These are phyloP conservation scores for Backusella australiensis DNA, from an alignment of 192 early-diverging fungal genomes.

Conservation along the genomic window DNA sequence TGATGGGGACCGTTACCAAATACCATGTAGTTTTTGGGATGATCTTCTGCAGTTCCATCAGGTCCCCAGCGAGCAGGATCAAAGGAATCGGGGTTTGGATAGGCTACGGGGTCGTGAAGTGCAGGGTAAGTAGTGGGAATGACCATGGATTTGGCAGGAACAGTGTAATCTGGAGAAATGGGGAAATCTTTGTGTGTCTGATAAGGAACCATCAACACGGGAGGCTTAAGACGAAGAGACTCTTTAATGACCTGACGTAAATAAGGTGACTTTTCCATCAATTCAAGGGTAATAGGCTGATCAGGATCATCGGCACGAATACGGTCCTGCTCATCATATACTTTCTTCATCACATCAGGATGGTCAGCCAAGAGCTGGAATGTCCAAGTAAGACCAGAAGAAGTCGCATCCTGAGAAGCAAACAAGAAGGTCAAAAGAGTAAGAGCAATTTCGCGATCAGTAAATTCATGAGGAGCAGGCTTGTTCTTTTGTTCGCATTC, in stretches of 20 bases:
- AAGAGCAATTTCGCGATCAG: slow-evolving; percentile 38
- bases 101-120: slow-evolving; percentile 35
- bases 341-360: slow-evolving; percentile 36
- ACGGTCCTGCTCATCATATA: slow-evolving; percentile 35
- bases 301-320: slow-evolving; percentile 25
- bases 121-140: slow-evolving; percentile 42
- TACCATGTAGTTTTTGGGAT: slow-evolving; percentile 41
- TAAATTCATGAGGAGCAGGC: slow-evolving; percentile 31
- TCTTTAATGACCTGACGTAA: slow-evolving; percentile 40
- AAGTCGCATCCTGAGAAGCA: slow-evolving; percentile 43
- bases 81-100: slow-evolving; percentile 37
- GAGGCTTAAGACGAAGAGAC: slow-evolving; percentile 35
- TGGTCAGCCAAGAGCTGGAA: slow-evolving; percentile 43
- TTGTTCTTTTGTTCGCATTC: slow-evolving; percentile 18
- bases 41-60: slow-evolving; percentile 29
- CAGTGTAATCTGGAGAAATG: slow-evolving; percentile 29
- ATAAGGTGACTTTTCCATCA: slow-evolving; percentile 32
- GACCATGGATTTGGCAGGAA: slow-evolving; percentile 35
- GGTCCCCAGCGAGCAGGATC: slow-evolving; percentile 38
- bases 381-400: slow-evolving; percentile 43
- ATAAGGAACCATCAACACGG: slow-evolving; percentile 43
- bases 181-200: slow-evolving; percentile 32
- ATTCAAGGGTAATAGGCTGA: slow-evolving; percentile 20
- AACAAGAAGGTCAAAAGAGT: slow-evolving; percentile 45
- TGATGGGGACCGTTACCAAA: slow-evolving; percentile 42